Evolutionary conservation across 441 rosid genomes (phyloP).

Genomic region (Biscutella laevigata): DNA sequence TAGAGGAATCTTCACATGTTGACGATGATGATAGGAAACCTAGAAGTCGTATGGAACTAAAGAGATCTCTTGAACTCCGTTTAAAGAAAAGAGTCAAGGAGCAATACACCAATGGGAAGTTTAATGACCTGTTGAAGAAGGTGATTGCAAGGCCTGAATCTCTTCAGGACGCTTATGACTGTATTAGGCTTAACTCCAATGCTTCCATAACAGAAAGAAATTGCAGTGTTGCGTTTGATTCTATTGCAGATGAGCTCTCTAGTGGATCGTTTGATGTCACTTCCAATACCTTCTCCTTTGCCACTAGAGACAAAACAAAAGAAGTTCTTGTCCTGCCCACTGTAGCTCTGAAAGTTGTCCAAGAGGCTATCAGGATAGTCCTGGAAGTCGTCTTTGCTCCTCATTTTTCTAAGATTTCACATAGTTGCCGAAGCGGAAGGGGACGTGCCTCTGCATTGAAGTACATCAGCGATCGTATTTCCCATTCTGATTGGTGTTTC

Average conservation of each 20-base stretch:
- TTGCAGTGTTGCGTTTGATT: conserved; percentile 35
- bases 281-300: conserved; percentile 44
- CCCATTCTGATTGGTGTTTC: conserved; percentile 83
- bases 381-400: conserved; percentile 80
- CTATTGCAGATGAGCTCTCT: conserved; percentile 51
- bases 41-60: conserved; percentile 59
- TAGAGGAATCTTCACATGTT: conserved; percentile 44
- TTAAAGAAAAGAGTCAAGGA: conserved; percentile 77
- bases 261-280: conserved; percentile 49
- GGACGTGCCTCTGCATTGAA: conserved; percentile 62
- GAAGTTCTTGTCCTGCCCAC: conserved; percentile 70
- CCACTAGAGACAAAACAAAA: conserved; percentile 49
- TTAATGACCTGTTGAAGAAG: conserved; percentile 38
- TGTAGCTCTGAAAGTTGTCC: conserved; percentile 53
- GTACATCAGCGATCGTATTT: conserved; percentile 53
- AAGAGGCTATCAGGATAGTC: conserved; percentile 75
- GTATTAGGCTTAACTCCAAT: conserved; percentile 58
- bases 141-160: conserved; percentile 65
- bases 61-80: conserved; percentile 53
- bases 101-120: conserved; percentile 57
- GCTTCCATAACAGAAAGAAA: conserved; percentile 30
- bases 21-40: conserved; percentile 35
- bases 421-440: conserved; percentile 90
- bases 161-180: conserved; percentile 63
- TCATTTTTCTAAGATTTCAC: conserved; percentile 75